A percentile compares a stretch with the other conserved stretches of the same genome.
These are phyloP conservation scores for Omphalea diandra DNA, from an alignment of 441 rosid genomes.

Conservation along the genomic window DNA sequence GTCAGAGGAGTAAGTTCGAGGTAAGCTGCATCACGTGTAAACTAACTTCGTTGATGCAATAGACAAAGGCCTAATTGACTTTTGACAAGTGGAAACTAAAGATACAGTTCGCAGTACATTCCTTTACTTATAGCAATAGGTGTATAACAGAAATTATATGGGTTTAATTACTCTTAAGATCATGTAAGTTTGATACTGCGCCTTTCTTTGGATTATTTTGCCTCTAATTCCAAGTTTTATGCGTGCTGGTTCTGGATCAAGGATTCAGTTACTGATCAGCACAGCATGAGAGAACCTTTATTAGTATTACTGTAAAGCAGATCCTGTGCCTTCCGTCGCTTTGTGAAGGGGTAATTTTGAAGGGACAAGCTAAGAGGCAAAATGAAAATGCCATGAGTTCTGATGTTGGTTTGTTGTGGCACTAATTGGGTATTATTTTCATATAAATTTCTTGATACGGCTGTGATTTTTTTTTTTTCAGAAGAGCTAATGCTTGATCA, in stretches of 20 bases:
- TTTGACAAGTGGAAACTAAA: conserved; percentile 12
- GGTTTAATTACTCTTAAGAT: conserved; percentile 13
- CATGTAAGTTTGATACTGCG: conserved; percentile 1
- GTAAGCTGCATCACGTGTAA: conserved; percentile 6
- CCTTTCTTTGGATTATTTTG: not conserved
- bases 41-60: conserved; percentile 19
- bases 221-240: not conserved
- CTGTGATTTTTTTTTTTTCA: conserved; percentile 5
- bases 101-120: conserved; percentile 7
- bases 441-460: not conserved
- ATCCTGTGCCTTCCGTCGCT: not conserved
- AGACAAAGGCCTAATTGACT: conserved; percentile 2
- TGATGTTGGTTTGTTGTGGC: not conserved
- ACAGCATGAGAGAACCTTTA: not conserved
- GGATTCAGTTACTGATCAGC: conserved; percentile 15
- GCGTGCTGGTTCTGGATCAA: not conserved
- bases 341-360: conserved; percentile 22
- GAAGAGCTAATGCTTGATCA: conserved; percentile 8
- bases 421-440: not conserved
- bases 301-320: conserved; percentile 7
- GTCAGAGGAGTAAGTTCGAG: conserved; percentile 14
- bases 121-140: conserved; percentile 5
- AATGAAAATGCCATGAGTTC: not conserved
- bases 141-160: conserved; percentile 16
- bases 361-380: conserved; percentile 7